phyloP scores from a whole-genome alignment of 129 eudicot genomes.

The Centrapalus pauciflorus region DNA sequence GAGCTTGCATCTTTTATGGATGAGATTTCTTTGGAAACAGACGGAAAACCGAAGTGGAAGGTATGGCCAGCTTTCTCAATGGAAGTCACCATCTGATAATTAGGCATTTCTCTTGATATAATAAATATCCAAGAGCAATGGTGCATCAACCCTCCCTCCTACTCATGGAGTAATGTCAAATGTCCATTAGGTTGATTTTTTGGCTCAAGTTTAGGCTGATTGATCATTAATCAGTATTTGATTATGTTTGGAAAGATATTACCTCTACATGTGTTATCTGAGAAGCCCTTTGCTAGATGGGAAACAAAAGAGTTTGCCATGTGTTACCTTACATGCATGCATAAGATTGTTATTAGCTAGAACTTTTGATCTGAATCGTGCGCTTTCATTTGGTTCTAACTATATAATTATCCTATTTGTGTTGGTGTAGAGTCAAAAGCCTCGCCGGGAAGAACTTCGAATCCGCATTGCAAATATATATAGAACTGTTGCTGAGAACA shows the following conservation, averaged over 20 bases:
- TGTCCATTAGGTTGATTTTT: no score
- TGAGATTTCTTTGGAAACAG: slow-evolving; percentile 83
- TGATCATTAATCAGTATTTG: no score
- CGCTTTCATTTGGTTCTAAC: background rate
- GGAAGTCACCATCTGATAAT: background rate
- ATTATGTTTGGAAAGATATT: background rate
- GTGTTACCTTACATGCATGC: background rate
- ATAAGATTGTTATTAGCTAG: background rate
- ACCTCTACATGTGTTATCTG: background rate
- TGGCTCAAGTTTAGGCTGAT: no score
- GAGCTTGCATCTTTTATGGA: slow-evolving; percentile 93
- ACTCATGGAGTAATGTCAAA: no score
- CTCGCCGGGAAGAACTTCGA: slow-evolving; percentile 99
- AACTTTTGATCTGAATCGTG: no score
- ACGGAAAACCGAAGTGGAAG: slow-evolving; percentile 99
- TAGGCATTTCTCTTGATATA: background rate
- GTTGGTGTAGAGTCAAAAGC: slow-evolving; percentile 75
- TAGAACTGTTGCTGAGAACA: slow-evolving; percentile 86
- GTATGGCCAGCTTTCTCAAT: slow-evolving; percentile 27
- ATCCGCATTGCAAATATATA: slow-evolving; percentile 89
- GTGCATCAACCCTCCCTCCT: no score
- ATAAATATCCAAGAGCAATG: no score
- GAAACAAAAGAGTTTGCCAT: background rate
- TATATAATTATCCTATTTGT: background rate
- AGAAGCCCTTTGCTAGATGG: background rate